Percentiles rank a stretch among this genome's conserved stretches.
phyloP scores from a whole-genome alignment of 2,329 filamentous ascomycete genomes.

The Exophiala calicioides region DNA sequence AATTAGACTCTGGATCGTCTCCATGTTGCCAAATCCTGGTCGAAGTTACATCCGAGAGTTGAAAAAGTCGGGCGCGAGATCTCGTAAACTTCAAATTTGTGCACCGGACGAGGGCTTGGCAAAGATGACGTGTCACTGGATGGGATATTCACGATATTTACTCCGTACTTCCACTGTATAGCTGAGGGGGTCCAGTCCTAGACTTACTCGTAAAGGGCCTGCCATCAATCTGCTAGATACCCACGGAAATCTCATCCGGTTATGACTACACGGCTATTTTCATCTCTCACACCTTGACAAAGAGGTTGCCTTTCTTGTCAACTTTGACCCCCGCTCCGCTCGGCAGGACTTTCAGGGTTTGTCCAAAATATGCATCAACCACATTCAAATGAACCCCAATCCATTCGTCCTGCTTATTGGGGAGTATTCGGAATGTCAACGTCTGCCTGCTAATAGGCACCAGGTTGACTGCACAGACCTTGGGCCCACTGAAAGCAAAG shows the following conservation, averaged over 20 bases:
- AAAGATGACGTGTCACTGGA: background rate
- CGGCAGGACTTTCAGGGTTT: conserved; percentile 76
- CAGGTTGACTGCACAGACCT: conserved; percentile 75
- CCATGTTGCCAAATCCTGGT: conserved; percentile 13
- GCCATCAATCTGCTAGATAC: too few species aligned
- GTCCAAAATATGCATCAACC: conserved; percentile 89
- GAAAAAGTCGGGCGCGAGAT: too few species aligned
- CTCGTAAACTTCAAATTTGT: too few species aligned
- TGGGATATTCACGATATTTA: background rate
- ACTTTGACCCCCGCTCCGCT: conserved; percentile 64
- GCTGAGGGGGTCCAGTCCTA: too few species aligned
- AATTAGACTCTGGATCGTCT: conserved; percentile 29
- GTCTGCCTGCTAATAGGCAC: conserved; percentile 76
- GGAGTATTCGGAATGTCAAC: conserved; percentile 73
- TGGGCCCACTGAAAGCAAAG: conserved; percentile 90
- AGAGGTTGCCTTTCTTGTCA: conserved; percentile 50
- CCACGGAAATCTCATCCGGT: too few species aligned
- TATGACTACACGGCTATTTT: background rate
- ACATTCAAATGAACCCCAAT: conserved; percentile 74
- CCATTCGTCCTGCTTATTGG: conserved; percentile 60
- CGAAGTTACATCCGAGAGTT: background rate
- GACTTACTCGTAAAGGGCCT: too few species aligned
- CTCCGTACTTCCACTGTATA: too few species aligned
- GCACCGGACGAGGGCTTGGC: background rate
- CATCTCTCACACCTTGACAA: conserved; percentile 21